Base-by-base conservation (phyloP, 2,329 filamentous ascomycete species). In the Stagonosporopsis vannaccii region DNA sequence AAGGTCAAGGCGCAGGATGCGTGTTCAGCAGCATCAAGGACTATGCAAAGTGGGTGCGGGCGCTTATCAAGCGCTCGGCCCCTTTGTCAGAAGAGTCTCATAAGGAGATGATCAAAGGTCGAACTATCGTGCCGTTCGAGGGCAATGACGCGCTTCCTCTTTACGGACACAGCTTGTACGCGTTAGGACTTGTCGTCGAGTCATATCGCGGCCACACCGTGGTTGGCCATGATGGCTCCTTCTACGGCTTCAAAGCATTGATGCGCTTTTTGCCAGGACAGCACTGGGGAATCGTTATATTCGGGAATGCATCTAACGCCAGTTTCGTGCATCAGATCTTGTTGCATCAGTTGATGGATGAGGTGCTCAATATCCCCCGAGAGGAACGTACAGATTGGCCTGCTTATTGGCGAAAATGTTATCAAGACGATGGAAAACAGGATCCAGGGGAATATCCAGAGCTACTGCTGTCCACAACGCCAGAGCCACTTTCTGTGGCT, bases 21-120 rank as follows among this genome's bases (percentile, higher is more conserved):
- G 59, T 70, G 11, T 61, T 64, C 48, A 63, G 51, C 56, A 63
- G 46, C 37, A 62, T 64, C 15, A 19, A 50, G 17, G 66, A 70
- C 56, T 66, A 59, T 43, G 64, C 63, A 7, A 65, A 59, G 33
- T 72, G 66, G 56, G 56, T 74, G 19, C 65, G 61, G 22, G 65
- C 67, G 1, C 54, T 73, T 20, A 40, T 73, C 13, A 45, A 57
- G 19, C 58, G 46, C 3, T 44, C 32, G 6, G 39, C 5, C 5
- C 63, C 59, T 1, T 51, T 58, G n/a, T 53, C 56, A 5, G 39
- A 48, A 32, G 28, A n/a, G 12, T 46, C 51, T 6, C 61, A 69
- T 26, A 43, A 61, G 17, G 58, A 62, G 11, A 56, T 70, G 17
- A 7, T 51, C 11, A 62, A 39, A 13, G 61, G 65, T 3, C 61